These are phyloP conservation scores for Alternaria gansuensis DNA, from an alignment of 2,329 filamentous ascomycete genomes.

Conservation along the genomic window DNA sequence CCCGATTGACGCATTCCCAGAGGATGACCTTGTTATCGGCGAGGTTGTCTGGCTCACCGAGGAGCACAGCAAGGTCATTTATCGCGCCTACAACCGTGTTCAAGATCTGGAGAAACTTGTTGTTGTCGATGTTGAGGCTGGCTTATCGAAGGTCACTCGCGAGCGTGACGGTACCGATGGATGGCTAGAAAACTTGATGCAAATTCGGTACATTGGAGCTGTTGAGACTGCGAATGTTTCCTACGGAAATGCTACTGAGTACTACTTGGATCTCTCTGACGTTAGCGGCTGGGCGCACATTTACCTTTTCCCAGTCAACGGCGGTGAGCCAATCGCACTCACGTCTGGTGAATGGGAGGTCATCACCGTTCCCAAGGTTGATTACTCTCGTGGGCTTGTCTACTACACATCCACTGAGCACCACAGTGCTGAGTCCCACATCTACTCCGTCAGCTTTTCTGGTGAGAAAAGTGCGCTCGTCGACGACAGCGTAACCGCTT, in stretches of 20 bases:
- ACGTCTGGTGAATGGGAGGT: slow-evolving; percentile 74
- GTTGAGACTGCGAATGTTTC: slow-evolving; percentile 43
- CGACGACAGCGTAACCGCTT: slow-evolving; percentile 66
- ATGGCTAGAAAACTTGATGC: slow-evolving; percentile 69
- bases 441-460: slow-evolving; percentile 72
- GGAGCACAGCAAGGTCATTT: slow-evolving; percentile 67
- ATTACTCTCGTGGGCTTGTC: slow-evolving; percentile 64
- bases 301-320: slow-evolving; percentile 69
- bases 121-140: slow-evolving; percentile 63
- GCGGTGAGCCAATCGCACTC: slow-evolving; percentile 65
- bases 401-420: slow-evolving; percentile 72
- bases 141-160: slow-evolving; percentile 60
- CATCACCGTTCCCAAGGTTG: slow-evolving; percentile 66
- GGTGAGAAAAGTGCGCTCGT: slow-evolving; percentile 67
- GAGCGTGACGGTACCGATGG: slow-evolving; percentile 67
- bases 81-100: slow-evolving; percentile 73
- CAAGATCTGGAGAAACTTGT: slow-evolving; percentile 72
- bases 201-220: slow-evolving; percentile 65
- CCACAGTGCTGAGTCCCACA: slow-evolving; percentile 72
- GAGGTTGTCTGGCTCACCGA: slow-evolving; percentile 74
- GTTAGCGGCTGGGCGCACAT: slow-evolving; percentile 71
- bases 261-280: slow-evolving; percentile 74
- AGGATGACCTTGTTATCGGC: slow-evolving; percentile 70
- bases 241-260: slow-evolving; percentile 55
- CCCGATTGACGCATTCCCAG: slow-evolving; percentile 65